Evolutionary conservation across 2,329 filamentous ascomycete genomes (phyloP), one percentile per base, ranked within the genome.

Genomic region (Mollisiaceae sp.): DNA sequence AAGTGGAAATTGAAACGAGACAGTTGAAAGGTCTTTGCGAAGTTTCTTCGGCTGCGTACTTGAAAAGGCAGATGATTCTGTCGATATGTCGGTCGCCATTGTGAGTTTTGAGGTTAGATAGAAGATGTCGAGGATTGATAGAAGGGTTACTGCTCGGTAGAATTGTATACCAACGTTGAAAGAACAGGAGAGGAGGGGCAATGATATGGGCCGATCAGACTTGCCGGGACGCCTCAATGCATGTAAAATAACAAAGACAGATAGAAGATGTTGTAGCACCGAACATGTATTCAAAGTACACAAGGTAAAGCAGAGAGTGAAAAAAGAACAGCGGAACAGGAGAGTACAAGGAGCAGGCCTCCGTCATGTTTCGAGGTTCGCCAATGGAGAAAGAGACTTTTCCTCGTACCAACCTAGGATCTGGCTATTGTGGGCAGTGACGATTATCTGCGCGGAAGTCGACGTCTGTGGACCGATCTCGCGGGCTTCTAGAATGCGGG

Each of bases 1-100:
- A 9, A 70, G 73, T 57, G 75, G 75, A 55, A 74, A 64, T 52
- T 45, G 66, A 14, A 61, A 62, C 45, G 66, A 68, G 59, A 59
- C 47, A 2, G 62, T 27, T 20, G 65, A 64, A 22, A 57, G 15
- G n/a, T 62, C 60, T 45, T 35, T 62, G n/a, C 36, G 24, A 59
- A 64, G 57, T 24, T 66, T 62, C 38, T 63, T 63, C 38, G 56
- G 54, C 4, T 67, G 50, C 35, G 64, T 45, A 18, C 36, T 58
- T 35, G 63, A 39, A 54, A 62, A 63, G 20, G 62, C 47, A 50
- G 52, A 47, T 24, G 15, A 57, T 38, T 50, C 55, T 62, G 27
- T 24, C n/a, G 55, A 27, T 12, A 47, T 43, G 9, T 64, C 27
- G 54, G 45, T 41, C 18, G 62, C 41, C 65, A 69, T 69, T 35